Percentiles rank a stretch among this genome's conserved stretches.
Evolutionary conservation across 1,139 yeast species (phyloP).

Genomic region (Groenewaldozyma sp.): DNA sequence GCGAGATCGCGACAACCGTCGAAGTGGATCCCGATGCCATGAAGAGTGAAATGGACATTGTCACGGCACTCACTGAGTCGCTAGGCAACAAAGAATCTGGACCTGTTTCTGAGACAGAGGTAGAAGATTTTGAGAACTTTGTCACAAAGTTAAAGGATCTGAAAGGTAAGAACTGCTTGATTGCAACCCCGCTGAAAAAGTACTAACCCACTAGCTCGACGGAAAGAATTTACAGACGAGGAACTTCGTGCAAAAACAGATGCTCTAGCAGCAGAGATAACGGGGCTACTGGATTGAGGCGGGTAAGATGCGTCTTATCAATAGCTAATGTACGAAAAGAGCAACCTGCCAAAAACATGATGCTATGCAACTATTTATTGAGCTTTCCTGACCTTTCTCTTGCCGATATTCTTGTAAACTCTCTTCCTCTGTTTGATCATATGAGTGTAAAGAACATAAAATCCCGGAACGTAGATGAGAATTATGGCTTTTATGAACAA

Average conservation of each 20-base stretch:
- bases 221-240: background rate
- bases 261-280: background rate
- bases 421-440: constrained; percentile 72
- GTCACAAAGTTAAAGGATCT: constrained; percentile 18
- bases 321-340: no score
- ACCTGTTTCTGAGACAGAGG: constrained; percentile 15
- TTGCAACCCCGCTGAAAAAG: no score
- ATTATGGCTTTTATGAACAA: constrained; percentile 48
- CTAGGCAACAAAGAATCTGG: constrained; percentile 5
- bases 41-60: constrained; percentile 4
- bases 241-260: background rate
- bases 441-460: constrained; percentile 74
- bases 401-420: constrained; percentile 26
- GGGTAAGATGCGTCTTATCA: no score
- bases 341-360: no score
- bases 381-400: constrained; percentile 18
- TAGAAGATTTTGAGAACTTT: constrained; percentile 21
- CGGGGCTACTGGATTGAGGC: background rate
- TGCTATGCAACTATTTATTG: constrained; percentile 7
- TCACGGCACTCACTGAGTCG: constrained; percentile 1
- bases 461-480: constrained; percentile 72
- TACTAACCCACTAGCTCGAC: no score
- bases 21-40: constrained; percentile 8
- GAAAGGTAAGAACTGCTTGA: constrained; percentile 12
- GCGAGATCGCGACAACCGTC: no score